Evolutionary conservation across 1,284 basidiomycete species (phyloP).

Genomic region (Neolentinus lepideus): DNA sequence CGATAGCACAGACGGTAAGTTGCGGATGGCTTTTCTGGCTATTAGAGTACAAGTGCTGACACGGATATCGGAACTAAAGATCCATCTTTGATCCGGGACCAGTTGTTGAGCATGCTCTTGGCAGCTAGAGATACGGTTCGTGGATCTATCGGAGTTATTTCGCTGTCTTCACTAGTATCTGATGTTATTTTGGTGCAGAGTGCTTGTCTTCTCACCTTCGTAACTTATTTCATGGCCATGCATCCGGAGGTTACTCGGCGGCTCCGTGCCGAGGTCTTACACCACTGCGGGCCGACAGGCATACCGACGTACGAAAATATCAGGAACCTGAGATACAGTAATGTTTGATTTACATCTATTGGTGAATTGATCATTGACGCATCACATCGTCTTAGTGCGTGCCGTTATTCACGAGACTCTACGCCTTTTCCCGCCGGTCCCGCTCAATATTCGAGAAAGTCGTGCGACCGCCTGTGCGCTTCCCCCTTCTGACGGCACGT

Average conservation of each 20-base stretch:
- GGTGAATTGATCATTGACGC: slow-evolving; percentile 1
- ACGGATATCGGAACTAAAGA: slow-evolving; percentile 27
- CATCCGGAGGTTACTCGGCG: slow-evolving; percentile 45
- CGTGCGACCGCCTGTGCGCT: slow-evolving; percentile 39
- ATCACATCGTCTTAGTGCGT: slow-evolving; percentile 37
- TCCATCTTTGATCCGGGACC: slow-evolving; percentile 53
- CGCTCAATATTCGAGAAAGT: slow-evolving; percentile 56
- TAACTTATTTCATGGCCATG: slow-evolving; percentile 59
- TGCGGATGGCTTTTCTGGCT: slow-evolving; percentile 5
- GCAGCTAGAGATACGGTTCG: slow-evolving; percentile 69
- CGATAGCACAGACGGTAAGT: slow-evolving; percentile 53
- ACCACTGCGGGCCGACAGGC: slow-evolving; percentile 37
- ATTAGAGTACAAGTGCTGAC: not conserved
- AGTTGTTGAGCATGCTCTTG: slow-evolving; percentile 65
- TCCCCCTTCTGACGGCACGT: slow-evolving; percentile 43
- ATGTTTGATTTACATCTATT: slow-evolving; percentile 14
- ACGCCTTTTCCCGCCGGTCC: slow-evolving; percentile 66
- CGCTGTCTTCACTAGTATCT: slow-evolving; percentile 6
- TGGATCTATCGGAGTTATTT: slow-evolving; percentile 3
- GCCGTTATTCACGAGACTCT: slow-evolving; percentile 70
- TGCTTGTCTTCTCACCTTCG: slow-evolving; percentile 52
- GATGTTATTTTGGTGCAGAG: slow-evolving; percentile 32
- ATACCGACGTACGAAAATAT: slow-evolving; percentile 48
- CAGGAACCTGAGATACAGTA: slow-evolving; percentile 54
- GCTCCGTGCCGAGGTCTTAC: slow-evolving; percentile 55